Evolutionary conservation across 805 yeast genomes (phyloP).

Genomic region (Saccharomycopsis sp.): DNA sequence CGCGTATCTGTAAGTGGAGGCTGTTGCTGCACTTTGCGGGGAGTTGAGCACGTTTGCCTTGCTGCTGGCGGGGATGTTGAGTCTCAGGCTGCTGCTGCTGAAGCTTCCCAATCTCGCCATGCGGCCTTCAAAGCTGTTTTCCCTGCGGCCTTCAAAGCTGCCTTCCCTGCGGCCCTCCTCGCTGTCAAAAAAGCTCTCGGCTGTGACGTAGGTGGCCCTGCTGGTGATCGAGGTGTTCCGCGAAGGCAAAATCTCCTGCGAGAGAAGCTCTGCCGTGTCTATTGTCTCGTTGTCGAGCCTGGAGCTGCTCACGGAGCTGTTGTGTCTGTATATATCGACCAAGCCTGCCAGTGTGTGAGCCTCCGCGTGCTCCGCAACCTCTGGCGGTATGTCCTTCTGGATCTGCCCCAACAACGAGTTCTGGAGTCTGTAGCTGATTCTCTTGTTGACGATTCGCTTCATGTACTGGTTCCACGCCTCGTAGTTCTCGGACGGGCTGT

Average conservation of each 20-base stretch:
- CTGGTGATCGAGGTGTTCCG: background rate
- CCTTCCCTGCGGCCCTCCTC: too few species aligned
- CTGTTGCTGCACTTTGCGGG: background rate
- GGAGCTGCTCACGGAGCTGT: background rate
- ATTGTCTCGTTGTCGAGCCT: background rate
- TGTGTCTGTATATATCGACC: background rate
- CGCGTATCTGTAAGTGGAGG: background rate
- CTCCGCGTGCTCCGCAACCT: background rate
- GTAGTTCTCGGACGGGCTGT: constrained; percentile 3
- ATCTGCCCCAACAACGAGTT: constrained; percentile 4
- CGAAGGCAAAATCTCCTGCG: background rate
- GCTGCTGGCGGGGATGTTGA: background rate
- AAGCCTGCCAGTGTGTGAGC: too few species aligned
- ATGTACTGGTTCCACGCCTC: constrained; percentile 20
- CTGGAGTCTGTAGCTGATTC: constrained; percentile 17
- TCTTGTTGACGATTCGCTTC: constrained; percentile 17
- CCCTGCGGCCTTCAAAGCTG: too few species aligned
- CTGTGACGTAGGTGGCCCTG: background rate
- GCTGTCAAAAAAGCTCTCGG: background rate
- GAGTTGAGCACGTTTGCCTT: background rate
- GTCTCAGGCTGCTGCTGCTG: background rate
- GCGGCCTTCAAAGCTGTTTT: too few species aligned
- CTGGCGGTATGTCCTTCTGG: background rate
- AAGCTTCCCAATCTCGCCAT: background rate
- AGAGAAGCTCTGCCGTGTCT: background rate